Evolutionary conservation across 2,329 filamentous ascomycete species (phyloP).

Genomic region (Penicillium aurantiogriseum): DNA sequence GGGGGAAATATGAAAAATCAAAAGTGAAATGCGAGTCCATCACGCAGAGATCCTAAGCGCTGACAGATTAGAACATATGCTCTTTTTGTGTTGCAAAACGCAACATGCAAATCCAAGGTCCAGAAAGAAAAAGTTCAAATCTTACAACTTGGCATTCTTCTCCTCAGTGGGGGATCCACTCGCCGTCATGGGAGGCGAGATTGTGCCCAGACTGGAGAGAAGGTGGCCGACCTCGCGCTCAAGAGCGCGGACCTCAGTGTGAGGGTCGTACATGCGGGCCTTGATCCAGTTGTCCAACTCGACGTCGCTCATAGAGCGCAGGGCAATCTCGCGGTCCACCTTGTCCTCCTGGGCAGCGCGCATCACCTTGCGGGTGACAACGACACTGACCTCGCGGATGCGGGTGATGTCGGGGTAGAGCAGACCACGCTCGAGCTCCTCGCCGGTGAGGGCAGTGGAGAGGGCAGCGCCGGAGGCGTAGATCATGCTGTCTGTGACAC

Average conservation of each 20-base stretch:
- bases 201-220: slow-evolving; percentile 36
- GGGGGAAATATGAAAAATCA: background rate
- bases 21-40: slow-evolving; percentile 10
- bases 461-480: slow-evolving; percentile 87
- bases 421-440: slow-evolving; percentile 78
- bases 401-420: slow-evolving; percentile 90
- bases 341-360: slow-evolving; percentile 81
- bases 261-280: slow-evolving; percentile 51
- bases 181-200: slow-evolving; percentile 17
- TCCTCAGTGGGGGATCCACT: slow-evolving; percentile 33
- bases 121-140: slow-evolving; percentile 8
- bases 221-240: slow-evolving; percentile 49
- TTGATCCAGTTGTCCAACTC: slow-evolving; percentile 50
- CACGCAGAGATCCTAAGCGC: slow-evolving; percentile 18
- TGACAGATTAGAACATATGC: slow-evolving; percentile 16
- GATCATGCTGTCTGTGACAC: slow-evolving; percentile 92
- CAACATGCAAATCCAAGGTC: background rate
- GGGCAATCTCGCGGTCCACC: slow-evolving; percentile 55
- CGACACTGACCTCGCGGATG: slow-evolving; percentile 83
- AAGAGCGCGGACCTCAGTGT: slow-evolving; percentile 47
- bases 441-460: slow-evolving; percentile 70
- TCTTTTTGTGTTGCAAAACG: background rate
- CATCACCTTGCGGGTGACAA: slow-evolving; percentile 89
- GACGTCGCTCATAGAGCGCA: slow-evolving; percentile 45
- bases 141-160: slow-evolving; percentile 38